phyloP scores from a whole-genome alignment of 352 stramenopile species.

The Pythium aphanidermatum region DNA sequence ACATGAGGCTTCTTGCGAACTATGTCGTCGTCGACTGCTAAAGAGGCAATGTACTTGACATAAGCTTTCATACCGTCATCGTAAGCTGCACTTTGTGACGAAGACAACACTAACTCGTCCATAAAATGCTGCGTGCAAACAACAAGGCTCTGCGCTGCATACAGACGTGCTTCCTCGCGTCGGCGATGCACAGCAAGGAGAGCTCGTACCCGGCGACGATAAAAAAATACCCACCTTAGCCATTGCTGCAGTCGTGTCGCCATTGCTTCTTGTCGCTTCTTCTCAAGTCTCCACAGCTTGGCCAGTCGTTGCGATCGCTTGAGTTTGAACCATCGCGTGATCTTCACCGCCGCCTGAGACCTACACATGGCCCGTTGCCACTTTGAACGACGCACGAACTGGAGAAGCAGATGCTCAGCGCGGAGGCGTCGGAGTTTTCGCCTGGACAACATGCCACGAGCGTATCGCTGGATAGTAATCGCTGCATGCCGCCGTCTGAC shows the following conservation, averaged over 20 bases:
- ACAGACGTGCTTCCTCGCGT: constrained; percentile 24
- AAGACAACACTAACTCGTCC: constrained; percentile 32
- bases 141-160: constrained; percentile 30
- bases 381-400: constrained; percentile 31
- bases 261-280: constrained; percentile 15
- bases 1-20: background rate
- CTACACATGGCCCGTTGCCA: constrained; percentile 20
- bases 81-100: constrained; percentile 7
- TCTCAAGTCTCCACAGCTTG: constrained; percentile 32
- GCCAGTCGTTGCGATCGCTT: constrained; percentile 27
- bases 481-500: constrained; percentile 21
- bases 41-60: background rate
- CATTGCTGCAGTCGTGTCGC: constrained; percentile 24
- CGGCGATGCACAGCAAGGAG: constrained; percentile 17
- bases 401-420: constrained; percentile 22
- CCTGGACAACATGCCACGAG: constrained; percentile 25
- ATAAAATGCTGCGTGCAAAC: constrained; percentile 36
- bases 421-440: constrained; percentile 14
- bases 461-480: constrained; percentile 27
- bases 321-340: constrained; percentile 31
- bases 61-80: constrained; percentile 13
- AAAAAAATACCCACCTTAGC: constrained; percentile 23
- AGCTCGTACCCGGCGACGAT: constrained; percentile 12
- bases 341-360: constrained; percentile 21
- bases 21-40: background rate